Evolutionary conservation across 495 filamentous ascomycete species (phyloP), one percentile per base, ranked within the genome.

Genomic region (Bacidia gigantensis): DNA sequence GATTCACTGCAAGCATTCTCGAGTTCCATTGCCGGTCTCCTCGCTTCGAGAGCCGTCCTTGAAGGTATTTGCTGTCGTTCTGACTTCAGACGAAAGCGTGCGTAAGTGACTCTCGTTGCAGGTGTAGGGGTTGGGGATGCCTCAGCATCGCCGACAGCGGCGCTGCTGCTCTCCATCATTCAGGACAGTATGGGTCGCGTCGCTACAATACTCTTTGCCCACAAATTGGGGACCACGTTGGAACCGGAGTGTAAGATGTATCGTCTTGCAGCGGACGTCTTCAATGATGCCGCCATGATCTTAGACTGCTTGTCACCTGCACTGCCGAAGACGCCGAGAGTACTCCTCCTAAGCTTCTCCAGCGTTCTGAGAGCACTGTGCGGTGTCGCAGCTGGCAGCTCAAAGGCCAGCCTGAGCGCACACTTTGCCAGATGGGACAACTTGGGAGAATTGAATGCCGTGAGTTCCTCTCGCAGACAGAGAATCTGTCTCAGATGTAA

Each of bases 1-100:
- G 92, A 98, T 72, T 95, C 90, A 0, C 74, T 98, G 3, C 92
- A 96, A 68, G 92, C 92, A 26, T 98, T 98, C 67, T 86, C 86
- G 50, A 92, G 86, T 61, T 92, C 88, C 46, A 94, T 98, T 56
- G 87, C 89, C 2, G 84, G 88, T 2, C 72, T 98, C 9, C 70
- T 98, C 29, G 84, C 87, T 40, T 92, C 85, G 45, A 76, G 92
- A 57, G 92, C 92, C 1, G 87, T 96, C 2, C 75, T 98, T 39
- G 79, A 94, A 79, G 89, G 89, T 76, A 61, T 44, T 5, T 1
- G 23, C 17, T 39, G 26, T 14, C 21, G 11, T 18, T 38, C 22
- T 35, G 14, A 51, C 3, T 20, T 14, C 26, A 14, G 2, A 11
- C 14, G 10, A 43, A 14, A 11, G 51, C 23, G 14, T 46, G 46